Base-by-base conservation (phyloP, 2,329 filamentous ascomycete species). In the Xylariaceae sp. region DNA sequence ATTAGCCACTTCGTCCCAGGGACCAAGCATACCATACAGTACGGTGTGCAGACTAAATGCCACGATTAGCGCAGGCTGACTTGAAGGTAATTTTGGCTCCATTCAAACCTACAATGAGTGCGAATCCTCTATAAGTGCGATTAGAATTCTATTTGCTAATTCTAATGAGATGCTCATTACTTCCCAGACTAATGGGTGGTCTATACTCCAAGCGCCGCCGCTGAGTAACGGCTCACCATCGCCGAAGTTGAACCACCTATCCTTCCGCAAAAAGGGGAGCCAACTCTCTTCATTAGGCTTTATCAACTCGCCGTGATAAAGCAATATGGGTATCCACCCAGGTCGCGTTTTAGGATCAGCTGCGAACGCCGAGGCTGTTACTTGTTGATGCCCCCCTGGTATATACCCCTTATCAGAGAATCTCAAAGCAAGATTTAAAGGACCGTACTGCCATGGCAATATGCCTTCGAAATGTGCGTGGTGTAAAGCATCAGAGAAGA, bases 221-320 rank as follows among this genome's bases (percentile, higher is more conserved):
- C n/a, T 7, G n/a, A 53, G 44, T 9, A 48, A 9, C 3, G 37
- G 30, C 3, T 15, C 21, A 2, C 16, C 13, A 4, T 20, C 6
- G 16, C 5, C n/a, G 11, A 21, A 33, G 32, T 49, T 11, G 29
- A 16, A 47, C 50, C 50, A 53, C 16, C 37, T 30, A n/a, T 53
- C 50, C 16, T 39, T 53, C 3, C 26, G 37, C n/a, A 39, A 27
- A n/a, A 51, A 55, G 4, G 29, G 2, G n/a, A 47, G 32, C 52
- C 47, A 55, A n/a, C 3, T 33, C 3, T 13, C 13, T 15, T 54
- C 51, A 15, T 50, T 7, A 2, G 26, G 32, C 11, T 11, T 15
- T 39, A 50, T 50, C 18, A 50, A 1, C 21, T 30, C 33, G 27
- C 6, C 7, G 6, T 40, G 32, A 6, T 30, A 33, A 6, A 50